These are phyloP conservation scores for Pinus taeda DNA, from an alignment of 75 land plant genomes.

Conservation along the genomic window DNA sequence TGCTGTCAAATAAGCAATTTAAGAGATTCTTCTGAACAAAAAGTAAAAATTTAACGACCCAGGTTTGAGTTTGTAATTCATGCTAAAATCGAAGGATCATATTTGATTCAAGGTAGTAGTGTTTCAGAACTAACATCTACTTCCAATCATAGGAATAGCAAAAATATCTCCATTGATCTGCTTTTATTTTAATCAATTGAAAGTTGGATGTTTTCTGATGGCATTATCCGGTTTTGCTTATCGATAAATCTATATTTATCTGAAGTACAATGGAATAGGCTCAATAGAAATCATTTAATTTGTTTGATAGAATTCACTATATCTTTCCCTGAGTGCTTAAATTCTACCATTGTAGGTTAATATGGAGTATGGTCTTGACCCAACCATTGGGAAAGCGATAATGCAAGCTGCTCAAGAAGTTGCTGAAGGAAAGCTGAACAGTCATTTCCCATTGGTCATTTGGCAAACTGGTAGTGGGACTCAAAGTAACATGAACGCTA, in stretches of 20 bases:
- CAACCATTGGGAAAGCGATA: constrained; percentile 78
- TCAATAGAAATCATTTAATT: not conserved
- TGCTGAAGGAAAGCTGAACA: constrained; percentile 87
- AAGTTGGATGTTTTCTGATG: not conserved
- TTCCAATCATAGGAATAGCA: not conserved
- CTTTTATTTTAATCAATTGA: not conserved
- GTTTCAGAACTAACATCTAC: not conserved
- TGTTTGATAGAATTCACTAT: not conserved
- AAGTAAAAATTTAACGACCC: not conserved
- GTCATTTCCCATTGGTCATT: constrained; percentile 93
- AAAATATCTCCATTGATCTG: not conserved
- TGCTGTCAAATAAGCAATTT: not conserved
- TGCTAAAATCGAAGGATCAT: not conserved
- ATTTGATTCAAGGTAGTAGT: not conserved
- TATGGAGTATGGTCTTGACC: constrained; percentile 92
- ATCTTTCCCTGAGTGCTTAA: not conserved
- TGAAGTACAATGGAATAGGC: not conserved
- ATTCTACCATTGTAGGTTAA: constrained; percentile 59
- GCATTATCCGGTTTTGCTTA: not conserved
- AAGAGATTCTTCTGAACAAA: not conserved
- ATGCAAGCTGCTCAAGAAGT: constrained; percentile 96
- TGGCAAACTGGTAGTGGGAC: constrained; percentile 99
- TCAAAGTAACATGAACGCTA: constrained; percentile 99
- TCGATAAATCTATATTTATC: not conserved
- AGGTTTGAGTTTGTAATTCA: not conserved